Evolutionary conservation across 768 basidiomycete genomes (phyloP), one percentile per base, ranked within the genome.

Genomic region (Phanerodontia chrysosporium): DNA sequence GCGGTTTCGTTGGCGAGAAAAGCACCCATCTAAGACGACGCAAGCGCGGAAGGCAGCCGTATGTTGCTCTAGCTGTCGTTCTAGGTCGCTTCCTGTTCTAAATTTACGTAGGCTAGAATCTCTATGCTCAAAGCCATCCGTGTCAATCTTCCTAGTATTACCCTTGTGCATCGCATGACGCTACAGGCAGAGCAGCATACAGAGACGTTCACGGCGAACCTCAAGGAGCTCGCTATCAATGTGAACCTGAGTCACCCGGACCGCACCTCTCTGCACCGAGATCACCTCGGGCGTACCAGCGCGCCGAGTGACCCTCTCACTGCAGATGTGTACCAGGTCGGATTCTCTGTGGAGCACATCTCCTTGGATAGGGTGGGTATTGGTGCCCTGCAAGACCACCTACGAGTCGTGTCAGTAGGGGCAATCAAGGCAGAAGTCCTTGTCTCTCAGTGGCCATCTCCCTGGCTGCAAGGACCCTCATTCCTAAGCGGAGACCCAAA

Each of bases 401-500:
- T 70, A 2, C 76, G 75, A n/a, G 64, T 87, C 14, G 63, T 80
- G 35, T 75, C 73, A 16, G 59, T 85, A 16, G 77, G 78, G 24
- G 67, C 72, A 4, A 55, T 79, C 16, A 63, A 74, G 32, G 60
- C 81, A 25, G 70, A 78, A 49, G 67, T 74, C 1, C 69, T 87
- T 24, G 69, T 77, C 22, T 79, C 79, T 2, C 83, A 85, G 67
- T 90, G 86, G 87, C 84, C 86, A 9, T 69, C 78, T 44, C 80
- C 80, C n/a, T 80, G 80, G 75, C 70, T 86, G 29, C 70, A 71
- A 30, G 69, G 77, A 2, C 74, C 79, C 22, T 73, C 78, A 0
- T 83, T 85, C 64, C 67, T 86, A 45, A 61, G 72, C 13, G 83
- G 81, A 24, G 86, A 87, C 65, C 80, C 84, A 9, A 85, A 85